Base-by-base conservation (phyloP, 1,139 yeast genomes). In the Kurtzmaniella natalensis region DNA sequence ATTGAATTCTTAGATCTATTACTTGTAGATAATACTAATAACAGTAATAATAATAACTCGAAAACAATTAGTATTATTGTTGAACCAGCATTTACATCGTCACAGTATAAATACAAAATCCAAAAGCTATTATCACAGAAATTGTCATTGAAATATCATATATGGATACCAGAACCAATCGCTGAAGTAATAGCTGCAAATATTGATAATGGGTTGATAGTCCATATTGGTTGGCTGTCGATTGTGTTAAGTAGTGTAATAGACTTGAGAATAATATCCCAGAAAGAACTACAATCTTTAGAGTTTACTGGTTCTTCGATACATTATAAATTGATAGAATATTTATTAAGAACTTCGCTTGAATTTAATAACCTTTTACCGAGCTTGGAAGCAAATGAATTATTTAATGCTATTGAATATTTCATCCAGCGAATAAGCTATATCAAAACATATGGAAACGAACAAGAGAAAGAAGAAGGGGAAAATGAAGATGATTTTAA, bases 171-270 rank as follows among this genome's bases (percentile, higher is more conserved):
- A 6, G 38, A 35, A 24, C 36, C 38, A 21, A 24, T 35, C n/a
- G 25, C 33, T 32, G 36, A 35, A 20, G 8, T 28, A 13, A 23
- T 35, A 9, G 33, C 31, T 7, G 30, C 38, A 3, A 24, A 32
- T 20, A n/a, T 25, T 2, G 9, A 20, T 4, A 17, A 32, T 17
- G 13, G 25, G 2, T 13, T 35, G 16, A 32, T 35, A 8, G 15
- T 35, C 6, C 38, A 35, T 26, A 9, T 35, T 7, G 38, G 38
- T 10, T 35, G 38, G 38, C 38, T 35, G 38, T 25, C 38, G 13
- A 18, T 25, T 6, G 19, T 25, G 3, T 17, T 35, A 2, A 18
- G 30, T 6, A 13, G 30, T 4, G 30, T 35, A 7, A 3, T 30
- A 4, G 38, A 35, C 26, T 32, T 35, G n/a, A 18, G 38, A n/a